Evolutionary conservation across 2,329 filamentous ascomycete genomes (phyloP), one percentile per base, ranked within the genome.

Genomic region (Alternaria arbusti): DNA sequence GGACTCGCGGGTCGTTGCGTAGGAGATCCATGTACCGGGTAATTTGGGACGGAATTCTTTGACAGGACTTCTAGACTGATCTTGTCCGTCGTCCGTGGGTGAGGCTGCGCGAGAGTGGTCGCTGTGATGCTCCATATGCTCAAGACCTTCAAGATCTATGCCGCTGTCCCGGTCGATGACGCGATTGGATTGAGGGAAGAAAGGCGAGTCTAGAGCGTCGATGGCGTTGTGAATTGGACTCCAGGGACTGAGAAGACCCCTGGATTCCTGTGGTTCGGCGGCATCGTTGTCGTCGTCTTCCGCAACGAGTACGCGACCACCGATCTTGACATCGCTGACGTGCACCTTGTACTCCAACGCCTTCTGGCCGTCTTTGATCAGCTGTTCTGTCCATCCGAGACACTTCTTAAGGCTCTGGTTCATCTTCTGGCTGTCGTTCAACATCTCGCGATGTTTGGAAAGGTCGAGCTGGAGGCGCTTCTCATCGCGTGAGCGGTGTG

Each of bases 381-480:
- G 86, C 66, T 92, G 90, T 76, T 99, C 95, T 0, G 94, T 96
- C 87, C 93, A 95, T 69, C 90, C 89, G 32, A 97, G 85, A 78
- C 96, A 99, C 51, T 93, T 87, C 79, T 93, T 96, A 49, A 99
- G 86, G 78, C 92, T 97, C 78, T 96, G 92, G 76, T 97, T 98
- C 85, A 98, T 94, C 82, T 94, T 96, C 75, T 97, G 94, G 70
- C 91, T 96, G 77, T 97, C 94, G 43, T 94, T 84, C 9, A 99
- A 87, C 1, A 98, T 84, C 74, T 97, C 91, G 69, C 94, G 92
- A 78, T 99, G 96, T 76, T 94, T 95, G 4, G 90, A 87, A 1
- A 99, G 85, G 79, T 99, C 96, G 5, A 94, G 85, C 70, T 91
- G 88, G n/a, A 98, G 84, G 28, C 93, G 88, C 70, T 90, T 90